Evolutionary conservation across 805 yeast genomes (phyloP).

Genomic region (Candida maltosa): DNA sequence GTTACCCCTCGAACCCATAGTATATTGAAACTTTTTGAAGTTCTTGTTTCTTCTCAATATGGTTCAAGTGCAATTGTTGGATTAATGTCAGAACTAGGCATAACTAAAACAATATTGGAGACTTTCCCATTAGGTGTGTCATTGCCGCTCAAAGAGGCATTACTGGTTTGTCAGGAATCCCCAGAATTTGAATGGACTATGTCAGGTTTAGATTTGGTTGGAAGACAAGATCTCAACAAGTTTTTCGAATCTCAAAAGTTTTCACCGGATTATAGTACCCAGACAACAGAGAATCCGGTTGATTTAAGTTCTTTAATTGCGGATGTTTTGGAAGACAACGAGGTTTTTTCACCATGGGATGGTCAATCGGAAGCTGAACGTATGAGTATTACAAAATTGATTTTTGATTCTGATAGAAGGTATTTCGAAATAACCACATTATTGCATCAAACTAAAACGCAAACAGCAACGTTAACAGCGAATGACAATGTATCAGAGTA

Average conservation of each 20-base stretch:
- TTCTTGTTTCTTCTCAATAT: slow-evolving; percentile 51
- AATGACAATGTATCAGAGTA: slow-evolving; percentile 48
- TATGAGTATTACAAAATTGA: slow-evolving; percentile 61
- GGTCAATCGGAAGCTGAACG: slow-evolving; percentile 69
- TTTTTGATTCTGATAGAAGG: slow-evolving; percentile 76
- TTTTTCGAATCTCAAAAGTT: slow-evolving; percentile 1
- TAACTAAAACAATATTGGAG: slow-evolving; percentile 52
- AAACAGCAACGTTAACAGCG: slow-evolving; percentile 42
- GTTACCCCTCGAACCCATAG: slow-evolving; percentile 67
- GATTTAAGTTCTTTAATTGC: slow-evolving; percentile 42
- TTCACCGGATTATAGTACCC: neutral
- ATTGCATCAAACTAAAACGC: slow-evolving; percentile 67
- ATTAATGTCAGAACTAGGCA: slow-evolving; percentile 56
- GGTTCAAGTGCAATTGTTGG: slow-evolving; percentile 54
- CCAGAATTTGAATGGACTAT: slow-evolving; percentile 47
- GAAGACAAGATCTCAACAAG: slow-evolving; percentile 59
- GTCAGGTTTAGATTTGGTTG: slow-evolving; percentile 54
- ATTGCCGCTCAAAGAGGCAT: slow-evolving; percentile 62
- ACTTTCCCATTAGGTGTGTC: slow-evolving; percentile 72
- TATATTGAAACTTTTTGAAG: slow-evolving; percentile 59
- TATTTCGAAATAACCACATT: slow-evolving; percentile 72
- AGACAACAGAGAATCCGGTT: neutral
- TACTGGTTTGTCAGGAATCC: slow-evolving; percentile 50
- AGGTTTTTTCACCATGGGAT: slow-evolving; percentile 60
- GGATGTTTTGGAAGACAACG: slow-evolving; percentile 36